These are phyloP conservation scores for Penicillium longicatenatum DNA, from an alignment of 495 filamentous ascomycete species.

Conservation along the genomic window DNA sequence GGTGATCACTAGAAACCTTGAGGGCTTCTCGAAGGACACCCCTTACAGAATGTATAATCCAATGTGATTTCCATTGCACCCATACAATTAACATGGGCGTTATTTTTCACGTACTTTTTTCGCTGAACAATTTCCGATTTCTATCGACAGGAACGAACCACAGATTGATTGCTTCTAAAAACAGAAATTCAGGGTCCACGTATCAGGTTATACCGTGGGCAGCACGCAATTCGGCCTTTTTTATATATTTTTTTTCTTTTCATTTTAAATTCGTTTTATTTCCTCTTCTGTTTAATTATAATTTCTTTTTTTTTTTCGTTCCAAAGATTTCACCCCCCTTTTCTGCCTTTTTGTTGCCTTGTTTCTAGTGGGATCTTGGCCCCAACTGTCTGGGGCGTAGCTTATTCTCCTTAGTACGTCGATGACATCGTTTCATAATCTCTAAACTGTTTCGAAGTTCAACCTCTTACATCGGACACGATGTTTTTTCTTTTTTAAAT, in stretches of 20 bases:
- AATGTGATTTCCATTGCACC: no score
- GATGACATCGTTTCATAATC: conserved; percentile 2
- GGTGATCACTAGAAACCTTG: conserved; percentile 26
- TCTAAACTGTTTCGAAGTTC: conserved; percentile 1
- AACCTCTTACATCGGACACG: neutral
- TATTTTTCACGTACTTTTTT: neutral
- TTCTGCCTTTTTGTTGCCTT: conserved; percentile 12
- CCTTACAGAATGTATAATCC: neutral
- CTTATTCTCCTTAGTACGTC: conserved; percentile 25
- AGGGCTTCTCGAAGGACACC: conserved; percentile 25
- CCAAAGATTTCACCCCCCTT: conserved; percentile 5
- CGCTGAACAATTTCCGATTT: no score
- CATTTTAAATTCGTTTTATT: conserved; percentile 3
- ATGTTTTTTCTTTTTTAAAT: neutral
- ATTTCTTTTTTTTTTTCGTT: neutral
- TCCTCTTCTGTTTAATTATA: neutral
- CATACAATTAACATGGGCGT: neutral
- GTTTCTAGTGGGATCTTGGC: conserved; percentile 10
- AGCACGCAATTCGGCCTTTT: conserved; percentile 19
- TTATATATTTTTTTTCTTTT: conserved; percentile 12
- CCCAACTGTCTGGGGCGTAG: conserved; percentile 16
- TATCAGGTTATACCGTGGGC: conserved; percentile 15
- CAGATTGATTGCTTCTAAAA: conserved; percentile 31
- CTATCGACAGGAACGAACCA: conserved; percentile 24
- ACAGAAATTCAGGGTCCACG: conserved; percentile 37